These are phyloP conservation scores for Daldinia eschscholtzii DNA, from an alignment of 2,329 filamentous ascomycete genomes.

Conservation along the genomic window DNA sequence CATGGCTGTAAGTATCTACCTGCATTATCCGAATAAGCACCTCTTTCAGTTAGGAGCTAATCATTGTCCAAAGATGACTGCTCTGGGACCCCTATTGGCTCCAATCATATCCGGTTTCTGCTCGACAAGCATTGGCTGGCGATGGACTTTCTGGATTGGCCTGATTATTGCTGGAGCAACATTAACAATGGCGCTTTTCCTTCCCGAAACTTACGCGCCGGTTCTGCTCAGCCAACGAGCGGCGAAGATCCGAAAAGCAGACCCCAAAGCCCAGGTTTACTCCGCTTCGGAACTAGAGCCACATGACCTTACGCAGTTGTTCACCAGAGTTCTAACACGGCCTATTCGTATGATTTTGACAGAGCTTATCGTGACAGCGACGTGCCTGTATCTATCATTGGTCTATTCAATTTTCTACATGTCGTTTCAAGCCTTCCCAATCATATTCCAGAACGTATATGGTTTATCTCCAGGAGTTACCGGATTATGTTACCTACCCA, in stretches of 20 bases:
- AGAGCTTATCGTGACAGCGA: constrained; percentile 79
- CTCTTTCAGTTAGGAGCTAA: constrained; percentile 23
- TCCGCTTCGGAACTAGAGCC: constrained; percentile 74
- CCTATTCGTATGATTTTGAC: constrained; percentile 78
- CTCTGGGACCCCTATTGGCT: constrained; percentile 74
- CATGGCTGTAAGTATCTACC: constrained; percentile 66
- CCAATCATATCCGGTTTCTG: constrained; percentile 75
- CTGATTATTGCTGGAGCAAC: constrained; percentile 75
- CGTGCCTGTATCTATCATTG: constrained; percentile 77
- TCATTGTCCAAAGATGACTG: constrained; percentile 63
- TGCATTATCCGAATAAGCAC: not conserved
- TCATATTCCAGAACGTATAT: constrained; percentile 76
- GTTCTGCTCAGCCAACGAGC: constrained; percentile 70
- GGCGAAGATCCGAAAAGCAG: constrained; percentile 66
- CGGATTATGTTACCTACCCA: constrained; percentile 76
- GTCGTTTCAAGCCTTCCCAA: constrained; percentile 80
- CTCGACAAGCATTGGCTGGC: constrained; percentile 70
- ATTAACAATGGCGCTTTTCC: constrained; percentile 69
- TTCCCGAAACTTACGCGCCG: constrained; percentile 74
- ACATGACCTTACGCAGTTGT: constrained; percentile 67
- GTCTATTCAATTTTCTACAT: constrained; percentile 77
- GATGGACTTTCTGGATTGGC: constrained; percentile 78
- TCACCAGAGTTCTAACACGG: constrained; percentile 77
- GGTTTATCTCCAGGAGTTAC: constrained; percentile 72
- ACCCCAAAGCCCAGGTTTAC: constrained; percentile 64